A percentile compares a stretch with the other conserved stretches of the same genome.
phyloP scores from a whole-genome alignment of 306 rosid genomes.

The Mucuna pruriens region DNA sequence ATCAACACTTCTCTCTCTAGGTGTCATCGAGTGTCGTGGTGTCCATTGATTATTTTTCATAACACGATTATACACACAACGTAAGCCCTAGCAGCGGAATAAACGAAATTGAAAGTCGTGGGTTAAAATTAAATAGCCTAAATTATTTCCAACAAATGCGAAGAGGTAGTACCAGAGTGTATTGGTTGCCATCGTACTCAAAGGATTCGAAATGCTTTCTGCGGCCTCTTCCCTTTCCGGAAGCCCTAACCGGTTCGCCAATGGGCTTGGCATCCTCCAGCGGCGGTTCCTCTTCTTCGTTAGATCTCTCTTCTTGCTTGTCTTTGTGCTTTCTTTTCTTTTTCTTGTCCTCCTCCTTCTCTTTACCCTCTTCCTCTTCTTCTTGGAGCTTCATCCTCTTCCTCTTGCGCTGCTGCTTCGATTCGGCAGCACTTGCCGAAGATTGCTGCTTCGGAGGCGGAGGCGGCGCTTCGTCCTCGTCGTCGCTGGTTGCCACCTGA shows the following conservation, averaged over 20 bases:
- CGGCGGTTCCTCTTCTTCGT: slow-evolving; percentile 52
- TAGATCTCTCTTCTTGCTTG: slow-evolving; percentile 27
- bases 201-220: slow-evolving; percentile 65
- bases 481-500: slow-evolving; percentile 76
- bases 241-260: slow-evolving; percentile 68
- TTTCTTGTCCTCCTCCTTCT: neutral
- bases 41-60: neutral
- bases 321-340: slow-evolving; percentile 9
- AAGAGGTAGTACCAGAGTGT: slow-evolving; percentile 53
- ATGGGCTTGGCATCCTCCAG: slow-evolving; percentile 85
- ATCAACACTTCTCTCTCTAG: neutral
- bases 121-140: neutral
- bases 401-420: slow-evolving; percentile 42
- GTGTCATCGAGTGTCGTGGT: neutral
- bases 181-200: slow-evolving; percentile 75
- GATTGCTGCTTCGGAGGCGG: slow-evolving; percentile 25
- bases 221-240: slow-evolving; percentile 75
- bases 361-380: neutral
- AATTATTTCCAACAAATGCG: neutral
- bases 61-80: neutral
- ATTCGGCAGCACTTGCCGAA: neutral
- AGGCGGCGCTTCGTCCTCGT: slow-evolving; percentile 56
- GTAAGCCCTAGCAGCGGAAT: neutral
- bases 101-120: neutral
- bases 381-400: slow-evolving; percentile 59